A percentile compares a stretch with the other conserved stretches of the same genome.
Conservation (phyloP, 371 early-diverging fungal species). For the Mortierella sp. region DNA sequence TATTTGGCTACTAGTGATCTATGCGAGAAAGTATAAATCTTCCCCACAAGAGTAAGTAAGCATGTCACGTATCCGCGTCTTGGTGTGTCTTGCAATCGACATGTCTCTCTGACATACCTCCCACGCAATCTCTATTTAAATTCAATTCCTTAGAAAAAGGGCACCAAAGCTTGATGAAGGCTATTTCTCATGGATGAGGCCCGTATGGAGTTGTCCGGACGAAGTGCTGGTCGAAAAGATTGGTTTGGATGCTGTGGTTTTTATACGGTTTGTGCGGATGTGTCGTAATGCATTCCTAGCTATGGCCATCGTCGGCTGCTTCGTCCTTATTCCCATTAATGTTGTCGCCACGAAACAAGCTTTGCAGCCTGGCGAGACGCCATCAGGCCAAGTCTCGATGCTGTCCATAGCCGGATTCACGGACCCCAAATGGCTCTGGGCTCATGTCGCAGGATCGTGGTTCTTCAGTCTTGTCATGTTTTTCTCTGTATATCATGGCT, state of each 20-base stretch:
- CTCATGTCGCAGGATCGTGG: constrained; percentile 72
- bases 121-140: neutral
- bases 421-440: constrained; percentile 67
- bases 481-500: constrained; percentile 62
- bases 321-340: constrained; percentile 74
- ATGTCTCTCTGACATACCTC: constrained; percentile 1
- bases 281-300: constrained; percentile 68
- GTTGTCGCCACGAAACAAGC: constrained; percentile 61
- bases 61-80: neutral
- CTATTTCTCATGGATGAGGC: constrained; percentile 75
- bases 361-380: constrained; percentile 27
- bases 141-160: constrained; percentile 63
- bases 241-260: constrained; percentile 84
- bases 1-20: constrained; percentile 56
- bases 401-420: constrained; percentile 49
- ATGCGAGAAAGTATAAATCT: constrained; percentile 64
- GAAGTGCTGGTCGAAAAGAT: constrained; percentile 72
- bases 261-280: constrained; percentile 80
- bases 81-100: neutral
- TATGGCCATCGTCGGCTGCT: constrained; percentile 71
- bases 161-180: constrained; percentile 72
- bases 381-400: constrained; percentile 56
- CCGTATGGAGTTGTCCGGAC: constrained; percentile 72
- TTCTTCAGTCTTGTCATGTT: constrained; percentile 66
- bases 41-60: constrained; percentile 59